Base-by-base conservation (phyloP, 2,329 filamentous ascomycete species). In the Pseudogymnoascus verrucosus region DNA sequence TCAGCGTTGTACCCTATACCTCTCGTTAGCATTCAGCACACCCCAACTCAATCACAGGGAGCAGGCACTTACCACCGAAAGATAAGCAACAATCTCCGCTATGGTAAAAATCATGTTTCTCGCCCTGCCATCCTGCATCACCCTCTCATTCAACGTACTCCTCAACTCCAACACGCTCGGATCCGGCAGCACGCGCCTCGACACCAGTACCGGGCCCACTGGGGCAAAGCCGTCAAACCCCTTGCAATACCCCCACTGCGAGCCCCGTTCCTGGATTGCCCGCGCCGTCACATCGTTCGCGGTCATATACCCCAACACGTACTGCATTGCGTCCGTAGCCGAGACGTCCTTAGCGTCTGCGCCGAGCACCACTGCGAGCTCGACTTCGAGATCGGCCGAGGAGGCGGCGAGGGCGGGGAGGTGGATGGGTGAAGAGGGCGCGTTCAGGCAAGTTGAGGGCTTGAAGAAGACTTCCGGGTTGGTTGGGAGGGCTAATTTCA, bases 221-320 rank as follows among this genome's bases (percentile, higher is more conserved):
- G 84, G 84, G 64, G 81, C 84, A 2, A 79, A 77, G 28, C 79
- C 79, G 67, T 85, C 84, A 63, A 85, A 84, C 1, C 83, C 82
- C 73, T 86, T 85, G 23, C 81, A 84, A 70, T 80, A 86, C 64
- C 78, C 82, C 78, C 81, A 84, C 70, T 85, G 83, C 60, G 75
- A 77, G 70, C 82, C 78, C 21, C 77, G 76, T 68, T 81, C 77
- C 74, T 87, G 84, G 62, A 77, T 78, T 61, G 81, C 80, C 3
- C 84, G 80, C 65, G 81, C 83, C 1, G 84, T 86, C 5, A 89
- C 80, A 69, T 89, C 85, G 74, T 88, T 89, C 69, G 80, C 79
- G 21, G 80, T 79, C 0, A 84, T 85, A 71, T 89, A 89, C 28
- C 86, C 85, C 1, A 88, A 79, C 4, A 89, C 78, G 68, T 87